Evolutionary conservation across 2,329 filamentous ascomycete genomes (phyloP).

Genomic region (Hypoxylon sp.): DNA sequence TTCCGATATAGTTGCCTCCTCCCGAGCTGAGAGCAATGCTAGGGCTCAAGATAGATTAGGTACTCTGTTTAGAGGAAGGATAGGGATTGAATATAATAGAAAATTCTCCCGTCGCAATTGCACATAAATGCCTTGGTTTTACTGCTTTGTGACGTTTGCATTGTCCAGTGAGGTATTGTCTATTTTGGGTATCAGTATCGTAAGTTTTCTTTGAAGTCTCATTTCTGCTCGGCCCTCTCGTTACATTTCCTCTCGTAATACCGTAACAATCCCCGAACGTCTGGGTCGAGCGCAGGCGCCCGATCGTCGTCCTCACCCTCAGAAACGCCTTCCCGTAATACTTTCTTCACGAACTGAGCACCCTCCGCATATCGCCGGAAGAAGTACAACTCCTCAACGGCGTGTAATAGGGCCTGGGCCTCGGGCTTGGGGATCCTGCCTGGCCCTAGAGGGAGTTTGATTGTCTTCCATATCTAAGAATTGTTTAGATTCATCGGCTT

Average conservation of each 20-base stretch:
- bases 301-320: constrained; percentile 43
- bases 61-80: constrained; percentile 19
- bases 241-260: constrained; percentile 62
- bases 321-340: constrained; percentile 51
- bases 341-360: constrained; percentile 57
- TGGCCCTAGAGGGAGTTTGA: constrained; percentile 60
- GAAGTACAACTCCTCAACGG: constrained; percentile 72
- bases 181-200: background rate
- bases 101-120: constrained; percentile 23
- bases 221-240: constrained; percentile 47
- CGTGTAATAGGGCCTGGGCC: constrained; percentile 67
- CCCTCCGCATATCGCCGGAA: constrained; percentile 64
- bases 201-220: background rate
- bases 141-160: background rate
- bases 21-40: constrained; percentile 8
- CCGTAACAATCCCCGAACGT: constrained; percentile 59
- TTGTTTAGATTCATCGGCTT: constrained; percentile 5
- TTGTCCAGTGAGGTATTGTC: background rate
- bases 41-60: constrained; percentile 27
- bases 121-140: background rate
- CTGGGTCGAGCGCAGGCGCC: constrained; percentile 59
- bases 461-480: constrained; percentile 61
- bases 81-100: constrained; percentile 32
- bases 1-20: constrained; percentile 18
- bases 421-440: constrained; percentile 61